Evolutionary conservation across 192 early-diverging fungal genomes (phyloP).

Genomic region (Geranomyces michiganensis): DNA sequence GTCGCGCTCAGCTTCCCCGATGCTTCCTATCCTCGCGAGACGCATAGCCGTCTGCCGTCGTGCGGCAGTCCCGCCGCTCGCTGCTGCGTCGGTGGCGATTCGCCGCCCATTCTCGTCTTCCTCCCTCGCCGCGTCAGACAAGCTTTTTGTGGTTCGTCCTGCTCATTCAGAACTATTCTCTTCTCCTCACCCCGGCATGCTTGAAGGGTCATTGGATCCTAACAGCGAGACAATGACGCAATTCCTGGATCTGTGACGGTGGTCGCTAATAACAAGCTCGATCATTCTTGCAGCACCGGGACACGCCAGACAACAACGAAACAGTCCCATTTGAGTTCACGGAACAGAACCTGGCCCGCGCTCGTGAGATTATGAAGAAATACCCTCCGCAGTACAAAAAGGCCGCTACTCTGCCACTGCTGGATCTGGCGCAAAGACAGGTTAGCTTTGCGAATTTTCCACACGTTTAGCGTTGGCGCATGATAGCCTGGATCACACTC

Average conservation of each 20-base stretch:
- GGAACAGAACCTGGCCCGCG: conserved; percentile 74
- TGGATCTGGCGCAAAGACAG: conserved; percentile 96
- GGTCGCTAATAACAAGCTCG: not conserved
- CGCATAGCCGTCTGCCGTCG: not conserved
- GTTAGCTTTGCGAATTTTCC: not conserved
- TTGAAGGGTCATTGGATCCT: not conserved
- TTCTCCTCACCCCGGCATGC: not conserved
- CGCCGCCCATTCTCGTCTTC: conserved; percentile 3
- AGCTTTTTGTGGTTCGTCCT: conserved; percentile 8
- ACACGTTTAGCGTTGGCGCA: not conserved
- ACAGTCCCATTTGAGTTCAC: conserved; percentile 86
- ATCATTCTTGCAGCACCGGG: conserved; percentile 40
- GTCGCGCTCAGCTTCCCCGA: no score
- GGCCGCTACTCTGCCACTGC: conserved; percentile 91
- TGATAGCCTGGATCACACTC: no score
- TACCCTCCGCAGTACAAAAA: conserved; percentile 99
- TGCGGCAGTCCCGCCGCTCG: not conserved
- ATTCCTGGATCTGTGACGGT: not conserved
- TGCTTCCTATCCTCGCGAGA: conserved; percentile 5
- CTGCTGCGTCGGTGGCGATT: not conserved
- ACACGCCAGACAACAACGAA: conserved; percentile 60
- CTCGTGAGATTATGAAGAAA: conserved; percentile 84
- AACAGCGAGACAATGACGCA: not conserved
- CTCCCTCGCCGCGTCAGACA: not conserved
- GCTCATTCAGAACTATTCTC: not conserved